Evolutionary conservation across 2,329 filamentous ascomycete species (phyloP), one percentile per base, ranked within the genome.

Genomic region (Blastomyces silverae): DNA sequence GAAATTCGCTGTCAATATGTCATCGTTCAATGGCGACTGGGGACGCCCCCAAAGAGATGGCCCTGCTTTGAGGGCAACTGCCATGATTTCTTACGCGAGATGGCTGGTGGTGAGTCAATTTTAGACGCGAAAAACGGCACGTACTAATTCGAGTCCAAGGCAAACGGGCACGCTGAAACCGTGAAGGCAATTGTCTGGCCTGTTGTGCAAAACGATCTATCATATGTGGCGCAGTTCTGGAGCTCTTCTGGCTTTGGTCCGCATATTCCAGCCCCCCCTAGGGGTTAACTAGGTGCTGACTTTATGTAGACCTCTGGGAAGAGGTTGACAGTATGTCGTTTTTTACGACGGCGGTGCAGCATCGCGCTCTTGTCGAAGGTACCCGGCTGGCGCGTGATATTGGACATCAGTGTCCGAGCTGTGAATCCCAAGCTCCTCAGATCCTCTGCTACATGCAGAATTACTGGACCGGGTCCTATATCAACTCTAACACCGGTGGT

Each of bases 271-370:
- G 20, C 10, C 20, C 7, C 53, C 28, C 17, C 17, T 57, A 39
- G 31, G 15, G 3, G 3, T 6, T 48, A 42, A 8, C 28, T 52
- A 48, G 22, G 64, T 52, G 34, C 64, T 65, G 44, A 64, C 66
- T 56, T 66, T 20, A 59, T 50, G 62, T 37, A 72, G 73, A 93
- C 74, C 81, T 93, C 11, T 93, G 90, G 90, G 90, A 93, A 74
- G 90, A 93, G 76, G 84, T 92, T 25, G 79, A 81, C 34, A 88
- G 89, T 59, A 87, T 84, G 44, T 91, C 89, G 1, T 93, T 92
- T 79, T 94, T 92, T 77, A 92, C 90, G 1, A 79, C 87, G 34
- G 83, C 85, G 6, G 82, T 83, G 46, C 85, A 89, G 66, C 85
- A 92, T 72, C 85, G 89, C 70, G 82, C 85, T 71, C 72, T 82